A percentile compares a stretch with the other conserved stretches of the same genome.
Evolutionary conservation across 108 stramenopile genomes (phyloP).

Genomic region (Conticribra guillardii): DNA sequence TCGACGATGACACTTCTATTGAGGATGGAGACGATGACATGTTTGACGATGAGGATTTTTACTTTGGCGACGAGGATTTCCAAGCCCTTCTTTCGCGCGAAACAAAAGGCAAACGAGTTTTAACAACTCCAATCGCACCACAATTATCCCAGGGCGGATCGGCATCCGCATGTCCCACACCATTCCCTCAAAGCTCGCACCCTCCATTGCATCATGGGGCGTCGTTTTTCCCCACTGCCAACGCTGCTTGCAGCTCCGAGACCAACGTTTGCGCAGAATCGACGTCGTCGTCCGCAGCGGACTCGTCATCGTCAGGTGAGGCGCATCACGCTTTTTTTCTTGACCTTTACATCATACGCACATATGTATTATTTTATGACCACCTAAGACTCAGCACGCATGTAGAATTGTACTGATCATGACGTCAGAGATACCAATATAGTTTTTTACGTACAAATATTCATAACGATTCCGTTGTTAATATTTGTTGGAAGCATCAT

Average conservation of each 20-base stretch:
- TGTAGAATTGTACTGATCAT: no score
- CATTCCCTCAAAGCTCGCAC: not conserved
- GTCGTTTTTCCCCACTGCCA: slow-evolving; percentile 1
- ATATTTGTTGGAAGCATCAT: no score
- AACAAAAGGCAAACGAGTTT: slow-evolving; percentile 12
- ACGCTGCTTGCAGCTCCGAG: slow-evolving; percentile 10
- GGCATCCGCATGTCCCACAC: not conserved
- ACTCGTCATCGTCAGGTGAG: slow-evolving; percentile 16
- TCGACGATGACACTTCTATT: slow-evolving; percentile 52
- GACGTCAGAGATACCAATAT: no score
- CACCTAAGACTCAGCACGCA: no score
- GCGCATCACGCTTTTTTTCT: not conserved
- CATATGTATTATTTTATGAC: no score
- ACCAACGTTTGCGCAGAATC: slow-evolving; percentile 3
- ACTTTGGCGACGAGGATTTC: slow-evolving; percentile 55
- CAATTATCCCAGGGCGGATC: not conserved
- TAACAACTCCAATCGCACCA: slow-evolving; percentile 4
- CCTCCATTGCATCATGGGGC: slow-evolving; percentile 31
- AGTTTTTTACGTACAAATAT: no score
- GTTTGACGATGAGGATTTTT: slow-evolving; percentile 53
- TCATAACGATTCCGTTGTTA: no score
- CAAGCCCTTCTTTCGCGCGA: slow-evolving; percentile 41
- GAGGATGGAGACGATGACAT: slow-evolving; percentile 53
- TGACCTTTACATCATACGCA: no score
- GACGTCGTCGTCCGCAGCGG: slow-evolving; percentile 9